Evolutionary conservation across 2,329 filamentous ascomycete genomes (phyloP), one percentile per base, ranked within the genome.

Genomic region (Aspergillus persii): DNA sequence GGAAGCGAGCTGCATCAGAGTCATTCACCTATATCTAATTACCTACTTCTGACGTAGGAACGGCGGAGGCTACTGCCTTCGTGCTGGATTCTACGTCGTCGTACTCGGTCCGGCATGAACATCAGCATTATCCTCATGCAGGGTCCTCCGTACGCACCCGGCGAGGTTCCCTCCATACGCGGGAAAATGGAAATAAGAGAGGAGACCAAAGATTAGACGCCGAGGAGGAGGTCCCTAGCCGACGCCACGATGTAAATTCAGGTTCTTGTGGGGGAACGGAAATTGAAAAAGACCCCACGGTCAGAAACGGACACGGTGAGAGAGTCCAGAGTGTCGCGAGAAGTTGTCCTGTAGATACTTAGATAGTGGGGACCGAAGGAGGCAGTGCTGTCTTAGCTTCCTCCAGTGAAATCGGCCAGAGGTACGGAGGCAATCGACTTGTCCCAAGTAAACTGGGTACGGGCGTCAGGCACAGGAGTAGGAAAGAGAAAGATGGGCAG

Each of bases 361-460:
- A n/a, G 36, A 41, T 27, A 57, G 58, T 60, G 58, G 58, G 44
- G 55, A 50, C 53, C 26, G 23, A 50, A 53, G 50, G 58, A 60
- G 58, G 58, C 58, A 57, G 58, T 60, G 58, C 58, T 53, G 50
- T 27, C 48, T 60, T 41, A 41, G 54, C 52, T 47, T 30, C 41
- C 12, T 39, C 48, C 47, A 36, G 23, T 30, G 26, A n/a, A 41
- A 56, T 46, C 8, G 41, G 41, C 4, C 8, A 23, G 15, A 9
- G 41, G 15, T 3, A 46, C n/a, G 41, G 41, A 46, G 15, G 11
- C 7, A 9, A 9, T 9, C 33, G 3, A 9, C 3, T 9, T 36
- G 7, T 3, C 33, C 33, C 3, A 36, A 9, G 33, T 3, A 36
- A 36, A 9, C 33, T 36, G 33, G 7, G 33, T 36, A 36, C 1